Base-by-base conservation (phyloP, 2,329 filamentous ascomycete species). In the Dactylella cylindrospora region DNA sequence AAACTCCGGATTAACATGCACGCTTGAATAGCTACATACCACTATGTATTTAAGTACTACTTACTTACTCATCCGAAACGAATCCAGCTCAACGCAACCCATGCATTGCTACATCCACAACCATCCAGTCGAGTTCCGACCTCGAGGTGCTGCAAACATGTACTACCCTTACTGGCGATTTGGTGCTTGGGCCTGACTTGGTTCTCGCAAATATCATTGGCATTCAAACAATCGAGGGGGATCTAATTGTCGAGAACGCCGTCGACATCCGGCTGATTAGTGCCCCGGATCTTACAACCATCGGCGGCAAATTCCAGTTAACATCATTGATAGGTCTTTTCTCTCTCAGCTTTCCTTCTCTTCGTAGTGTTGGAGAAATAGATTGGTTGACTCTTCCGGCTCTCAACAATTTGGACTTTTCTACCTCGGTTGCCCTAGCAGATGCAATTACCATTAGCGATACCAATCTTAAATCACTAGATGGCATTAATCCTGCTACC, bases 401-500 rank as follows among this genome's bases (percentile, higher is more conserved):
- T 5, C 17, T 39, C 32, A 35, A 5, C 32, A n/a, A 9, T 6
- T 35, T 15, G 32, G n/a, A n/a, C n/a, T n/a, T n/a, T n/a, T n/a
- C n/a, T n/a, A n/a, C n/a, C n/a, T n/a, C n/a, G n/a, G n/a, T n/a
- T n/a, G n/a, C n/a, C n/a, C n/a, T n/a, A n/a, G n/a, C n/a, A n/a
- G n/a, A n/a, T n/a, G 13, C 10, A 15, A 15, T 8, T 5, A 5
- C 6, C 13, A 90, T 98, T 72, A 81, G 83, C 75, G 93, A 97
- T 78, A 97, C 93, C 43, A 83, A 84, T 74, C 81, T 97, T 68
- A 80, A 77, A 72, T 83, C 80, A 67, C 80, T 98, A 61, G 79
- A 84, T 67, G 89, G 88, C 71, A 86, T 98, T 72, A 86, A 89
- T 72, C 79, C 97, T 66, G 74, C 81, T 65, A 79, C 80, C n/a